Conservation (phyloP, 1,284 basidiomycete genomes). For the Leccinum subrobustum region DNA sequence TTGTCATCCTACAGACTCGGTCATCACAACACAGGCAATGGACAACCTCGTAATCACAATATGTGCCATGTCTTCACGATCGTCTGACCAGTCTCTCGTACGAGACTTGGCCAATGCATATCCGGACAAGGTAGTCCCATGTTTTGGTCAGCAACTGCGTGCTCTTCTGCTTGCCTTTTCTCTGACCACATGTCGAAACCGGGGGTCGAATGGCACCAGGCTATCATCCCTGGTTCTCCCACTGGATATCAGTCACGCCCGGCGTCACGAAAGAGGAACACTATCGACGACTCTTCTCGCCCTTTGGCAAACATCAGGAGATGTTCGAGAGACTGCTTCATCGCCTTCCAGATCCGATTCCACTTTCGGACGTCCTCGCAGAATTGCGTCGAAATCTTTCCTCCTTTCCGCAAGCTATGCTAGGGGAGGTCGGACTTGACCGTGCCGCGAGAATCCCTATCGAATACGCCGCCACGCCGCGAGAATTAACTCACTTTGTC, state of each 20-base stretch:
- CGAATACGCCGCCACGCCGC: conserved; percentile 43
- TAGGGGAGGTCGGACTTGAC: conserved; percentile 79
- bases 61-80: conserved; percentile 72
- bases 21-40: conserved; percentile 46
- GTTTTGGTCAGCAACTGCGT: conserved; percentile 56
- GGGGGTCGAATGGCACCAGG: conserved; percentile 42
- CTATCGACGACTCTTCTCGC: conserved; percentile 60
- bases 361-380: conserved; percentile 50
- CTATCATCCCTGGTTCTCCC: conserved; percentile 83
- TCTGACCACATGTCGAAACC: conserved; percentile 10
- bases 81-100: conserved; percentile 63
- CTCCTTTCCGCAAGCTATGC: conserved; percentile 64
- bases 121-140: conserved; percentile 69
- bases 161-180: conserved; percentile 7
- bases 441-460: conserved; percentile 68
- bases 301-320: conserved; percentile 34
- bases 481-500: conserved; percentile 63
- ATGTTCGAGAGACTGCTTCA: conserved; percentile 53
- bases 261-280: conserved; percentile 56
- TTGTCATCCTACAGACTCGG: conserved; percentile 77
- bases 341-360: conserved; percentile 60
- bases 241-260: conserved; percentile 56
- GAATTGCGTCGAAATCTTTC: conserved; percentile 55
- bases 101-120: conserved; percentile 54
- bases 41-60: conserved; percentile 56